phyloP scores from a whole-genome alignment of 495 filamentous ascomycete genomes.

The Xylaria longipes region DNA sequence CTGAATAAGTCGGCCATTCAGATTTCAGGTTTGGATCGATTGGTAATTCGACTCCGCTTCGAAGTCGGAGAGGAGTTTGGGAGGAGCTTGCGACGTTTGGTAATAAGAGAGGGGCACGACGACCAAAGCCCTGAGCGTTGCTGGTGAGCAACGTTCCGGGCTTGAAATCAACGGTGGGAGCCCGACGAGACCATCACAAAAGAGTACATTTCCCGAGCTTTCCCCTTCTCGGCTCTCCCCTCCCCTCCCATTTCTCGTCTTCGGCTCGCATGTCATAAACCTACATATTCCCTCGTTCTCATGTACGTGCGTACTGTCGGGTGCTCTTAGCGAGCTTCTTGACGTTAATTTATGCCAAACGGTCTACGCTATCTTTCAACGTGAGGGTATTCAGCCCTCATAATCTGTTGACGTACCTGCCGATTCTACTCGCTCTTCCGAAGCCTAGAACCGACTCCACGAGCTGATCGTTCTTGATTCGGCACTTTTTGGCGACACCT shows the following conservation, averaged over 20 bases:
- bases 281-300: conserved; percentile 1
- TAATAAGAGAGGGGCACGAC: conserved; percentile 26
- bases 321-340: conserved; percentile 9
- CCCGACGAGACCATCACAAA: conserved; percentile 23
- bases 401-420: neutral
- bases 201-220: conserved; percentile 1
- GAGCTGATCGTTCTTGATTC: neutral
- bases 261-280: conserved; percentile 7
- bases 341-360: conserved; percentile 1
- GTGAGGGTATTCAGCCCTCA: neutral
- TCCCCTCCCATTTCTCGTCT: neutral
- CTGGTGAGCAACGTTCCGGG: conserved; percentile 2
- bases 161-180: conserved; percentile 1
- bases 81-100: conserved; percentile 24
- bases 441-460: neutral
- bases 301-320: neutral
- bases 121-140: conserved; percentile 21
- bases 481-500: neutral
- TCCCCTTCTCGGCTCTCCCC: conserved; percentile 1
- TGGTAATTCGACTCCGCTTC: conserved; percentile 27
- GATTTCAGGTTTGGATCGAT: conserved; percentile 11
- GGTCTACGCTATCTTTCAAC: neutral
- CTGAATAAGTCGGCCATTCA: conserved; percentile 14
- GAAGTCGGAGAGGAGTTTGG: conserved; percentile 21
- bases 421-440: conserved; percentile 10